Percentiles rank a stretch among this genome's conserved stretches.
These are phyloP conservation scores for Daphne laureola DNA, from an alignment of 441 rosid genomes.

Conservation along the genomic window DNA sequence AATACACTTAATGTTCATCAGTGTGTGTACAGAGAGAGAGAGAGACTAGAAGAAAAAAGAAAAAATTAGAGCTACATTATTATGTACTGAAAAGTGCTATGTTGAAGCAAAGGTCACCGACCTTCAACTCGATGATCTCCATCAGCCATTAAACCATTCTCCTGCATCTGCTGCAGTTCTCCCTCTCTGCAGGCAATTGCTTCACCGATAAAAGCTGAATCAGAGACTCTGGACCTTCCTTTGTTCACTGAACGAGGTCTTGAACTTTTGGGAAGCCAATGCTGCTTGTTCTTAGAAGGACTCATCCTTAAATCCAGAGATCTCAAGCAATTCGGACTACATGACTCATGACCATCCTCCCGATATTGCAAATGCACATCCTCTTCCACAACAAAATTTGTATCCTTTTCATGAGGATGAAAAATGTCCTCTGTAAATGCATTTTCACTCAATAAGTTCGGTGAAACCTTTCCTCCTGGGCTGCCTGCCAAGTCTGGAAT, in stretches of 20 bases:
- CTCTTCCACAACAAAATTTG: slow-evolving; percentile 18
- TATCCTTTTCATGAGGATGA: slow-evolving; percentile 21
- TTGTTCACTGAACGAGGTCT: slow-evolving; percentile 42
- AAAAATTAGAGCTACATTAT: too few relatives aligned
- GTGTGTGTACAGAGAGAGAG: too few relatives aligned
- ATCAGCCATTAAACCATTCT: slow-evolving; percentile 15
- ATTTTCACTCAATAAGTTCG: slow-evolving; percentile 22
- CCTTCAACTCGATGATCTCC: slow-evolving; percentile 20
- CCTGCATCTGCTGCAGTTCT: slow-evolving; percentile 32
- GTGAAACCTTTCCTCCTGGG: too few relatives aligned
- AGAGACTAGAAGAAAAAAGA: too few relatives aligned
- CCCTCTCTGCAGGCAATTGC: slow-evolving; percentile 26
- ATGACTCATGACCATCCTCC: slow-evolving; percentile 17
- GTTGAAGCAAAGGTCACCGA: too few relatives aligned
- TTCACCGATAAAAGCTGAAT: slow-evolving; percentile 29
- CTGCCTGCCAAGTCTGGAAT: slow-evolving; percentile 22
- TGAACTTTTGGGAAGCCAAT: slow-evolving; percentile 22
- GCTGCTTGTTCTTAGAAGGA: slow-evolving; percentile 32
- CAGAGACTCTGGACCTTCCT: slow-evolving; percentile 39
- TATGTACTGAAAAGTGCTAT: too few relatives aligned
- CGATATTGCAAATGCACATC: slow-evolving; percentile 15
- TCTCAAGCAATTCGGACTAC: slow-evolving; percentile 19
- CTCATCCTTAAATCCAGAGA: slow-evolving; percentile 18
- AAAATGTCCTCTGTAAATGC: slow-evolving; percentile 21
- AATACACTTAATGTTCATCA: too few relatives aligned